phyloP scores from a whole-genome alignment of 768 basidiomycete genomes.

The Pleurotus salmoneostramineus region DNA sequence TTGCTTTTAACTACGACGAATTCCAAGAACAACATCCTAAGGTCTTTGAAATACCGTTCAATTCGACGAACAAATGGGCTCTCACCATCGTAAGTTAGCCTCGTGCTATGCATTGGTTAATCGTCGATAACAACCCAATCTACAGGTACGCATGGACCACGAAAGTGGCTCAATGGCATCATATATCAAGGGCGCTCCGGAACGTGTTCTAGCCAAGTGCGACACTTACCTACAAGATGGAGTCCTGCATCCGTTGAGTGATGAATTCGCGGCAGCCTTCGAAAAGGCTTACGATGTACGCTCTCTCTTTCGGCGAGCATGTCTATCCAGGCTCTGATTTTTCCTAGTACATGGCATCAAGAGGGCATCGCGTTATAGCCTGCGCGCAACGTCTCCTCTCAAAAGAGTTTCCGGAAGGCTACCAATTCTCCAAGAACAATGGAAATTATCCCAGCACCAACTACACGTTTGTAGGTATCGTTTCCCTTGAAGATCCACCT shows the following conservation, averaged over 20 bases:
- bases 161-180: conserved; percentile 41
- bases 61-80: conserved; percentile 73
- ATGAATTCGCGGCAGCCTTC: conserved; percentile 49
- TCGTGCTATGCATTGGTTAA: not conserved
- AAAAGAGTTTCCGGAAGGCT: conserved; percentile 39
- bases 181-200: conserved; percentile 69
- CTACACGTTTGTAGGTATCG: conserved; percentile 63
- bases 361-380: conserved; percentile 73
- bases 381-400: conserved; percentile 60
- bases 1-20: conserved; percentile 48
- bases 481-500: conserved; percentile 68
- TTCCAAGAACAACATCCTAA: conserved; percentile 48
- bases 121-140: not conserved
- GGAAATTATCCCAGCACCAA: conserved; percentile 47
- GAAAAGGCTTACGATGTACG: conserved; percentile 61
- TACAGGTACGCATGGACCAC: conserved; percentile 54
- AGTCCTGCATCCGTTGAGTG: conserved; percentile 40
- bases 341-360: conserved; percentile 68
- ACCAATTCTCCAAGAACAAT: conserved; percentile 53
- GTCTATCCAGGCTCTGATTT: not conserved
- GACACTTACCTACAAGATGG: conserved; percentile 56
- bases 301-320: not conserved
- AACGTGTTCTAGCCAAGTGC: conserved; percentile 64
- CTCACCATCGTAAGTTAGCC: conserved; percentile 50
- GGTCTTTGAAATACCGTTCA: conserved; percentile 74